Base-by-base conservation (phyloP, 2,329 filamentous ascomycete species). In the Calonectria pseudoturangicola region DNA sequence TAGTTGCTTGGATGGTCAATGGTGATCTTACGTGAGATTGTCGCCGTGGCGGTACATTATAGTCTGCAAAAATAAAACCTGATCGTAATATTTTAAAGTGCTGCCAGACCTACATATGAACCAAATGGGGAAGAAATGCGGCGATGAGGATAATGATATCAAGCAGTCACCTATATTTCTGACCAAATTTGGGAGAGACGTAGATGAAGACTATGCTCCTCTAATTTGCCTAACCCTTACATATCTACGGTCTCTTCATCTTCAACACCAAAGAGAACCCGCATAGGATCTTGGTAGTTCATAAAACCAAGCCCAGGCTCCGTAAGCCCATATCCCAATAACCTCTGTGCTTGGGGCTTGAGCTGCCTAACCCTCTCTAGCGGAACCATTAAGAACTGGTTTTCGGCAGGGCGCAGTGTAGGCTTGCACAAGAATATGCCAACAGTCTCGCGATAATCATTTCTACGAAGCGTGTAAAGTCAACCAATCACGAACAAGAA, bases 211-310 rank as follows among this genome's bases (percentile, higher is more conserved):
- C 21, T 21, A 21, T 21, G 21, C 21, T 33, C 30, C 30, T 33
- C 4, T 9, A 5, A 33, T 33, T 33, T 33, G 30, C 30, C 30
- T 5, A 33, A 5, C 10, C 12, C 21, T 45, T 62, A 63, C 41
- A 45, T 63, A 10, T 47, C 9, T 13, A 84, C 79, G 0, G 83
- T 84, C 60, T 84, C 82, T 56, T 83, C 81, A 65, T 85, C 83
- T 30, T 82, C 75, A 16, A 85, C 81, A 0, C 81, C 81, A 63
- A 84, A 84, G 16, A 85, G 75, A 21, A 81, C 77, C 62, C 80
- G 79, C 82, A 84, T 84, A 0, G 83, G 83, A 62, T 84, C 83
- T 56, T 84, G 81, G 27, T 83, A 85, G 58, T 83, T 78, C 66
- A 81, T 81, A 63, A 85, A 79, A 1, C 83, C 83, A 3, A 84